Evolutionary conservation across 1,284 basidiomycete genomes (phyloP).

Genomic region (Sporisorium reilianum): DNA sequence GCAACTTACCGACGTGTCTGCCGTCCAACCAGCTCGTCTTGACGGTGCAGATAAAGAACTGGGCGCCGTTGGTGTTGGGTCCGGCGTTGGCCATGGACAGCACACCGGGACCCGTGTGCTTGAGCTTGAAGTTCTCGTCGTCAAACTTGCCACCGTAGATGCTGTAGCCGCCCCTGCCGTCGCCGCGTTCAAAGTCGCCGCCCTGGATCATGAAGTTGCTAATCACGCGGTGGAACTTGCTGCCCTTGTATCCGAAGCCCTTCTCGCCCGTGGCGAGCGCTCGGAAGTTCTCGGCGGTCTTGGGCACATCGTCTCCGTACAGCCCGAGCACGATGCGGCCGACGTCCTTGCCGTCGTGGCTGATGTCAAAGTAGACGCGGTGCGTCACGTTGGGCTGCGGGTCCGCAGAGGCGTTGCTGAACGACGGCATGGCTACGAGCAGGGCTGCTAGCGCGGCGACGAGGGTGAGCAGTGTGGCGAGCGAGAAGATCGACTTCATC

Average conservation of each 20-base stretch:
- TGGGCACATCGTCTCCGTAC: slow-evolving; percentile 64
- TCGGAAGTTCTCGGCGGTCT: slow-evolving; percentile 66
- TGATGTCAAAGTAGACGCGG: slow-evolving; percentile 67
- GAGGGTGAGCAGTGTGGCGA: slow-evolving; percentile 73
- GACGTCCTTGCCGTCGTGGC: slow-evolving; percentile 61
- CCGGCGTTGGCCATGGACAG: slow-evolving; percentile 64
- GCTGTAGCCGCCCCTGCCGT: slow-evolving; percentile 66
- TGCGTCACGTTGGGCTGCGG: slow-evolving; percentile 51
- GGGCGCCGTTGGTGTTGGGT: slow-evolving; percentile 71
- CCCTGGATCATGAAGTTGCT: slow-evolving; percentile 75
- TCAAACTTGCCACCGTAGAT: slow-evolving; percentile 64
- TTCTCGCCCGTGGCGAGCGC: slow-evolving; percentile 72
- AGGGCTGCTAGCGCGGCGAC: slow-evolving; percentile 65
- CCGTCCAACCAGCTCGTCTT: slow-evolving; percentile 65
- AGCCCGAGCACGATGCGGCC: slow-evolving; percentile 64
- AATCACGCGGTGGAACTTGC: slow-evolving; percentile 75
- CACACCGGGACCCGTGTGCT: slow-evolving; percentile 62
- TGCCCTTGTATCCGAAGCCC: slow-evolving; percentile 81
- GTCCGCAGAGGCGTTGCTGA: slow-evolving; percentile 63
- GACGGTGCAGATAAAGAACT: slow-evolving; percentile 68
- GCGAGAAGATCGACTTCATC: slow-evolving; percentile 41
- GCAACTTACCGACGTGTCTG: slow-evolving; percentile 54
- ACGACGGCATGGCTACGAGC: slow-evolving; percentile 63
- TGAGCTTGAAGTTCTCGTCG: slow-evolving; percentile 63
- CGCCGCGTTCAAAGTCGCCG: slow-evolving; percentile 67